phyloP scores from a whole-genome alignment of 305 asterid species.

The Plantago coronopus region DNA sequence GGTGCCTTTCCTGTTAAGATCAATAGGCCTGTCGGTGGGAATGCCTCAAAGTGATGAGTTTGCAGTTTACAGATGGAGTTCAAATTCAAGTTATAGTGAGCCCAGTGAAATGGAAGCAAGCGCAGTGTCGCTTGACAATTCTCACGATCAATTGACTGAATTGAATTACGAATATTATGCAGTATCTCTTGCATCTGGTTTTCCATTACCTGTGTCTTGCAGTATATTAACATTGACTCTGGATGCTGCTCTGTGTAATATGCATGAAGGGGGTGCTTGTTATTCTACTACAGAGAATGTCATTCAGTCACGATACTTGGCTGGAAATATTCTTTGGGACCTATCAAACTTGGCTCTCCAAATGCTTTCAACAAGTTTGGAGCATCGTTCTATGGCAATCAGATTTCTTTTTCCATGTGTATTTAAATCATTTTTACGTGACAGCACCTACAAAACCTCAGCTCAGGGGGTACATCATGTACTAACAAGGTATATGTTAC shows the following conservation, averaged over 20 bases:
- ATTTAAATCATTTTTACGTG: conserved; percentile 50
- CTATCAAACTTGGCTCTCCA: conserved; percentile 54
- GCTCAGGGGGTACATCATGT: conserved; percentile 42
- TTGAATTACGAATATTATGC: conserved; percentile 27
- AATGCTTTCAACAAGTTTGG: conserved; percentile 65
- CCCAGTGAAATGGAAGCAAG: conserved; percentile 27
- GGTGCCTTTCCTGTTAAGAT: conserved; percentile 68
- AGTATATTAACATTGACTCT: conserved; percentile 54
- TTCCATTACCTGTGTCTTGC: conserved; percentile 63
- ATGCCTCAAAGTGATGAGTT: conserved; percentile 49
- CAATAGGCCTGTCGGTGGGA: conserved; percentile 66
- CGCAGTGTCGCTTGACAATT: conserved; percentile 27
- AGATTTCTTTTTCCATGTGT: conserved; percentile 67
- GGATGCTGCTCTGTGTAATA: conserved; percentile 50
- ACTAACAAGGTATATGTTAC: conserved; percentile 54
- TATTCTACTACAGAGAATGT: conserved; percentile 32
- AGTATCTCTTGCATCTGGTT: conserved; percentile 36
- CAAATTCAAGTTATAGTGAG: conserved; percentile 28
- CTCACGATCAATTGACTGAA: conserved; percentile 28
- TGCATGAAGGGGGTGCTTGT: conserved; percentile 28
- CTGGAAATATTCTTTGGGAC: conserved; percentile 80
- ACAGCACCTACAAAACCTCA: conserved; percentile 43
- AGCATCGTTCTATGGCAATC: conserved; percentile 74
- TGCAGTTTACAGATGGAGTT: conserved; percentile 52
- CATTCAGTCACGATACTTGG: conserved; percentile 34